Conservation (phyloP, 169 alveolate species). For the Theileria equi region DNA sequence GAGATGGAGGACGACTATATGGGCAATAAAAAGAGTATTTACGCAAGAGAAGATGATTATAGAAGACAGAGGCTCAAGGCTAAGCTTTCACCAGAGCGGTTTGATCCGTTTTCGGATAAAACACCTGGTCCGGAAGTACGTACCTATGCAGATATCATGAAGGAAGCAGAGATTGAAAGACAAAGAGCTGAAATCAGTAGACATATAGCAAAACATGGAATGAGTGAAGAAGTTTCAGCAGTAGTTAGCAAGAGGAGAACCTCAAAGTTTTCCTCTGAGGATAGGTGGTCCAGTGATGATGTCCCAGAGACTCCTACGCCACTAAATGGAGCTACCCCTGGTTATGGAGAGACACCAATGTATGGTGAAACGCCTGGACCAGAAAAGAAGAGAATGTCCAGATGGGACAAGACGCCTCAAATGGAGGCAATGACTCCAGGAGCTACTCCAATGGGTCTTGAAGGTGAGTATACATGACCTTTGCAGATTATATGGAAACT, state of each 20-base stretch:
- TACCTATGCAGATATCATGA: constrained; percentile 66
- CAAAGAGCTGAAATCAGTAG: constrained; percentile 21
- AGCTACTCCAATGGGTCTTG: constrained; percentile 70
- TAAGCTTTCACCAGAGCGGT: constrained; percentile 80
- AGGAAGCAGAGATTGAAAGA: constrained; percentile 46
- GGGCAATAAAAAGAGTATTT: constrained; percentile 60
- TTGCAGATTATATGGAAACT: background rate
- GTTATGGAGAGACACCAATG: constrained; percentile 57
- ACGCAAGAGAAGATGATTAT: constrained; percentile 66
- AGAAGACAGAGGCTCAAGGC: constrained; percentile 60
- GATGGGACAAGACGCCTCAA: constrained; percentile 80
- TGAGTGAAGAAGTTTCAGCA: constrained; percentile 2
- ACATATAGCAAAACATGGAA: constrained; percentile 17
- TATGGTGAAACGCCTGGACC: constrained; percentile 18
- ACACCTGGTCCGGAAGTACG: constrained; percentile 71
- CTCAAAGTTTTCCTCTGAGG: background rate
- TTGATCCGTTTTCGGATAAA: constrained; percentile 77
- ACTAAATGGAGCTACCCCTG: constrained; percentile 65
- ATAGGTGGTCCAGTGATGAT: no score
- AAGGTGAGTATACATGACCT: constrained; percentile 44
- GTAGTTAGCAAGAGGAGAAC: background rate
- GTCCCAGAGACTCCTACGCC: background rate
- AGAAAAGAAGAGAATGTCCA: constrained; percentile 49
- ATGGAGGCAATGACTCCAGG: constrained; percentile 74
- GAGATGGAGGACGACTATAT: no score